These are phyloP conservation scores for Linnemannia hyalina DNA, from an alignment of 192 early-diverging fungal species.

Conservation along the genomic window DNA sequence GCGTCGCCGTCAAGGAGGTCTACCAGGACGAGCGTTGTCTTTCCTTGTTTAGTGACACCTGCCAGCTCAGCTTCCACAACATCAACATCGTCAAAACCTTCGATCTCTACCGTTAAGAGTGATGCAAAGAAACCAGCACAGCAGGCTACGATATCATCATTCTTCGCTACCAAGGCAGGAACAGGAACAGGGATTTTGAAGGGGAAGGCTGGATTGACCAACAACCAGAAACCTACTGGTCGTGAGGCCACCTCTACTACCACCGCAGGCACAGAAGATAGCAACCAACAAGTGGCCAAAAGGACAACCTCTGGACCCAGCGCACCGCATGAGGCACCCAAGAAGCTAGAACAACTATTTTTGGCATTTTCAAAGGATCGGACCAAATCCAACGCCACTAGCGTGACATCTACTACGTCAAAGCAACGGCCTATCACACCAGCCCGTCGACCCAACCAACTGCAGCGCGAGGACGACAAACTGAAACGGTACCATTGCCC, in stretches of 20 bases:
- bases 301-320: neutral
- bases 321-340: conserved; percentile 2
- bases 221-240: neutral
- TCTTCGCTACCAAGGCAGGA: conserved; percentile 23
- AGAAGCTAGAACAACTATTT: conserved; percentile 47
- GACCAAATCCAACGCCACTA: conserved; percentile 3
- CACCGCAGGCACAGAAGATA: neutral
- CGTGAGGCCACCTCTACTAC: neutral
- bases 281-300: neutral
- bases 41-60: neutral
- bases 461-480: conserved; percentile 49
- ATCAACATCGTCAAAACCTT: neutral
- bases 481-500: conserved; percentile 53
- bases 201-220: neutral
- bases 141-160: conserved; percentile 30
- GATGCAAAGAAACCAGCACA: conserved; percentile 13
- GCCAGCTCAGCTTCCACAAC: neutral
- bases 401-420: neutral
- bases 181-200: conserved; percentile 49
- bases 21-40: neutral
- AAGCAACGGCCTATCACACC: neutral
- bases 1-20: conserved; percentile 18
- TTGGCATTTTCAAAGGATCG: conserved; percentile 37
- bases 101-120: neutral
- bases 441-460: conserved; percentile 14